Evolutionary conservation across 2,329 filamentous ascomycete species (phyloP).

Genomic region (Tothia fuscella): DNA sequence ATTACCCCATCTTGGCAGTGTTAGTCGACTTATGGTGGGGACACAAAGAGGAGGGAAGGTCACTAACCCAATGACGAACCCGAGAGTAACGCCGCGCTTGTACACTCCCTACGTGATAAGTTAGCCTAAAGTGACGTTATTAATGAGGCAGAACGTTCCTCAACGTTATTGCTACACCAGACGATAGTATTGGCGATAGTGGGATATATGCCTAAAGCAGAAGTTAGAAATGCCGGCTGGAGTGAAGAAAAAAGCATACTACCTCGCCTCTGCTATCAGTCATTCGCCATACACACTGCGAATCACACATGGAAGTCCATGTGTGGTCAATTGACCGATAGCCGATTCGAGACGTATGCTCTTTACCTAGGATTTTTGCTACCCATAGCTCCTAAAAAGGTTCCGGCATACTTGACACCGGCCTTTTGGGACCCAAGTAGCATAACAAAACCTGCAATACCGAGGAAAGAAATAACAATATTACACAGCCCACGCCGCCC

Average conservation of each 20-base stretch:
- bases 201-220: slow-evolving; percentile 89
- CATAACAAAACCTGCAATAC: slow-evolving; percentile 69
- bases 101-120: no score
- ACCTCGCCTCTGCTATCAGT: no score
- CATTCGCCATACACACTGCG: no score
- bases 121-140: no score
- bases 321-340: no score
- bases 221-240: no score
- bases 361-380: no score
- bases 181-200: slow-evolving; percentile 77
- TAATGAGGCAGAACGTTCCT: no score
- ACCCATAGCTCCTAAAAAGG: slow-evolving; percentile 71
- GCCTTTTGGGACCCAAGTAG: slow-evolving; percentile 53
- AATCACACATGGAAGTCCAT: no score
- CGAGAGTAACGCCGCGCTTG: slow-evolving; percentile 77
- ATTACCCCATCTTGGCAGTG: slow-evolving; percentile 58
- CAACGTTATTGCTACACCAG: slow-evolving; percentile 80
- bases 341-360: no score
- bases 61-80: slow-evolving; percentile 59
- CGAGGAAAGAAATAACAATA: slow-evolving; percentile 56
- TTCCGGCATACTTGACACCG: slow-evolving; percentile 67
- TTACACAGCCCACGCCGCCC: slow-evolving; percentile 68
- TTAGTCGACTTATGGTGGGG: background rate
- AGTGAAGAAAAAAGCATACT: no score
- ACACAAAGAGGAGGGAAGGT: background rate